phyloP scores from a whole-genome alignment of 2,329 filamentous ascomycete genomes.

The Botrytis deweyae region DNA sequence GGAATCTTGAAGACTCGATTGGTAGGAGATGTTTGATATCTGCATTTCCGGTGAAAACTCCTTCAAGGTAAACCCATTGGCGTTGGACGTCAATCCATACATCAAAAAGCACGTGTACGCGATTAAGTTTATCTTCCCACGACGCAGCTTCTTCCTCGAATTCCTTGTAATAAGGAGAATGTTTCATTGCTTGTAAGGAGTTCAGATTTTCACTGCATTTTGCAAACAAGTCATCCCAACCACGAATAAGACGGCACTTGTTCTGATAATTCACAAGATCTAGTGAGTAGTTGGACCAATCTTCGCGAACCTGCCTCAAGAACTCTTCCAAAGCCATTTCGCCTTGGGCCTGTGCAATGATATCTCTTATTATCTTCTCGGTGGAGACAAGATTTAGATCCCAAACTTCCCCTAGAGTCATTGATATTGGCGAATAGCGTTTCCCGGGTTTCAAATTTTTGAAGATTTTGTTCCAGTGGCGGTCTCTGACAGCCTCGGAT shows the following conservation, averaged over 20 bases:
- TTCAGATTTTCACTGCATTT: slow-evolving; percentile 98
- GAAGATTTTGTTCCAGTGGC: slow-evolving; percentile 98
- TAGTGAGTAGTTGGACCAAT: slow-evolving; percentile 91
- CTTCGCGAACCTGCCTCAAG: slow-evolving; percentile 91
- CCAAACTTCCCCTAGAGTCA: slow-evolving; percentile 99
- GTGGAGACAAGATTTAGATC: slow-evolving; percentile 88
- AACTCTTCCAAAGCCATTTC: slow-evolving; percentile 99
- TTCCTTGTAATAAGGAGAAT: slow-evolving; percentile 98
- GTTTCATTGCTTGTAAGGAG: slow-evolving; percentile 96
- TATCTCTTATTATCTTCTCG: slow-evolving; percentile 84
- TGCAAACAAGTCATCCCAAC: slow-evolving; percentile 96
- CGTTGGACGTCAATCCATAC: slow-evolving; percentile 99
- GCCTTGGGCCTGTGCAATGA: slow-evolving; percentile 92
- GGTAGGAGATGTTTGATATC: slow-evolving; percentile 98
- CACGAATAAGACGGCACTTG: slow-evolving; percentile 94
- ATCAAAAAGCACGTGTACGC: slow-evolving; percentile 95
- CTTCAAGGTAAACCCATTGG: slow-evolving; percentile 99
- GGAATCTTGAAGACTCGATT: slow-evolving; percentile 93
- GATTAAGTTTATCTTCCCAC: slow-evolving; percentile 98
- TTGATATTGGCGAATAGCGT: slow-evolving; percentile 87
- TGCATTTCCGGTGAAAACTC: slow-evolving; percentile 96
- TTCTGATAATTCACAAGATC: slow-evolving; percentile 97
- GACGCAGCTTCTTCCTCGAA: slow-evolving; percentile 96
- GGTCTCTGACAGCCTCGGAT: slow-evolving; percentile 91
- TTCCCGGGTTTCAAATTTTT: slow-evolving; percentile 91